Evolutionary conservation across 2,329 filamentous ascomycete species (phyloP), one percentile per base, ranked within the genome.

Genomic region (Mariannaea elegans): DNA sequence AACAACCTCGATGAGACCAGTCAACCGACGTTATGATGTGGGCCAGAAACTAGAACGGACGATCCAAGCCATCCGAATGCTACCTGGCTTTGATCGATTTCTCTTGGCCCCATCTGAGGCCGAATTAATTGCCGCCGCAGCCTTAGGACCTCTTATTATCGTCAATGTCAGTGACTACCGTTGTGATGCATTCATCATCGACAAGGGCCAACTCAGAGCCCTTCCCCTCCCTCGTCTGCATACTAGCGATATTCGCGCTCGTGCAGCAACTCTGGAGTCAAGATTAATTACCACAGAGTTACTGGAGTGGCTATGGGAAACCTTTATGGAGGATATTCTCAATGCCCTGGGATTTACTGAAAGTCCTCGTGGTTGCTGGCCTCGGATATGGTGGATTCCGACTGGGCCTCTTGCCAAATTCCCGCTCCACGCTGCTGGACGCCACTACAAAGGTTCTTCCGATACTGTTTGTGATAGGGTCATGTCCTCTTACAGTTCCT

Each of bases 251-350:
- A 21, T 51, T 7, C 13, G 14, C 16, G 4, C 0, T 14, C 32
- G 19, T 4, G 13, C 27, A 6, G 34, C 7, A 7, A 16, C 19
- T n/a, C 19, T 13, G 12, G 13, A 45, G 16, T 16, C 31, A 5
- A 36, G n/a, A 3, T 21, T 24, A 2, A 7, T 24, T 2, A 24
- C 44, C 3, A n/a, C n/a, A n/a, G n/a, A n/a, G n/a, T n/a, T n/a
- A n/a, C 62, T 77, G 1, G 65, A 71, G 19, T 77, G 73, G 72
- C 67, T 77, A 1, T 77, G 74, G 74, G 66, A 74, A 42, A 47
- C 29, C 7, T 50, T 70, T 21, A 63, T 58, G 1, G 16, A 45
- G 8, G 74, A 72, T 2, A 55, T 76, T 24, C 59, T 77, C 8
- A 53, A 70, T 14, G 59, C 19, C 10, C 54, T 77, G 0, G 71